These are phyloP conservation scores for Scutellaria barbata DNA, from an alignment of 257 asterid genomes.

Conservation along the genomic window DNA sequence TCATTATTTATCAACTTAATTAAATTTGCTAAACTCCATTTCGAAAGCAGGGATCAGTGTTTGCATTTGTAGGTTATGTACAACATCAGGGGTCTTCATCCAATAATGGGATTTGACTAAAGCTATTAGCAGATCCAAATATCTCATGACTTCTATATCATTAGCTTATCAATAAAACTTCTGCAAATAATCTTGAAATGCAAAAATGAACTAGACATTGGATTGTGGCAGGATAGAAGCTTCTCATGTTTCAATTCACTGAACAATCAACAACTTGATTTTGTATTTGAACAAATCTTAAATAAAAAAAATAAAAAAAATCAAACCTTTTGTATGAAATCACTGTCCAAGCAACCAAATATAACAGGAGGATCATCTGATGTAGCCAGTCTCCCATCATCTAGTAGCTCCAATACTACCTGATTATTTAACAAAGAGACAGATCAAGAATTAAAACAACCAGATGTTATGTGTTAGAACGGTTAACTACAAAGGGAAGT, in stretches of 20 bases:
- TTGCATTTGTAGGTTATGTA: conserved; percentile 7
- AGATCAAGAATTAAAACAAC: conserved; percentile 26
- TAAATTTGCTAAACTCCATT: background rate
- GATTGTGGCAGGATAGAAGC: conserved; percentile 13
- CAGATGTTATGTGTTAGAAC: background rate
- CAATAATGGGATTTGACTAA: background rate
- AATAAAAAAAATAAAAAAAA: background rate
- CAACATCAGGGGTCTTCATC: conserved; percentile 1
- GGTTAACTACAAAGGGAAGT: background rate
- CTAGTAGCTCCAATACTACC: conserved; percentile 86
- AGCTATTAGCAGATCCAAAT: background rate
- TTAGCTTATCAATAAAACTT: conserved; percentile 1
- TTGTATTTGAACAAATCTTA: background rate
- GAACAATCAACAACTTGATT: background rate
- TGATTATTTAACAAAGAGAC: conserved; percentile 39
- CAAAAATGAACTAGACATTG: background rate
- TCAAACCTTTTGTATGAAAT: conserved; percentile 76
- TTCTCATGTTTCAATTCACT: conserved; percentile 8
- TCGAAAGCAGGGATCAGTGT: background rate
- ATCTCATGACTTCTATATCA: background rate
- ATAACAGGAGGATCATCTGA: conserved; percentile 81
- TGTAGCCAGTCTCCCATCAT: conserved; percentile 75
- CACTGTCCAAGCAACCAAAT: conserved; percentile 73
- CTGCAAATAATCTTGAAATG: background rate
- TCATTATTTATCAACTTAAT: conserved; percentile 1